These are phyloP conservation scores for Xylaria sp. DNA, from an alignment of 495 filamentous ascomycete species.

Conservation along the genomic window DNA sequence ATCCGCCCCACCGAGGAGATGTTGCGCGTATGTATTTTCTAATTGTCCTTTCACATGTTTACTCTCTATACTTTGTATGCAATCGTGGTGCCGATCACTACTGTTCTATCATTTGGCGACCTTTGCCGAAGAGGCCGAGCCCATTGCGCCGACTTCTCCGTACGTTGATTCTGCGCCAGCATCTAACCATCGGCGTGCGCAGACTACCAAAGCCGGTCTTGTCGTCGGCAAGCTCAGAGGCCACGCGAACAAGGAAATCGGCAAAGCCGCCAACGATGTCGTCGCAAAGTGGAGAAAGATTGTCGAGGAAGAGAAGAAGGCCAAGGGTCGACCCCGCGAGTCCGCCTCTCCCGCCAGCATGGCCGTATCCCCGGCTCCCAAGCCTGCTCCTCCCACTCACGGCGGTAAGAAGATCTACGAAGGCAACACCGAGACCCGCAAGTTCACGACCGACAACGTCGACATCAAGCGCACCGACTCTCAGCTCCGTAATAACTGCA, in stretches of 20 bases:
- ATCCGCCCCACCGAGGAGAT: slow-evolving; percentile 87
- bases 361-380: slow-evolving; percentile 50
- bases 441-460: slow-evolving; percentile 79
- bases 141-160: not conserved
- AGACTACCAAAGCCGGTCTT: slow-evolving; percentile 90
- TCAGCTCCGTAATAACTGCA: slow-evolving; percentile 75
- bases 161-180: not conserved
- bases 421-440: slow-evolving; percentile 79
- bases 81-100: not conserved
- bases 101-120: not conserved
- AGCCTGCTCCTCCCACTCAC: slow-evolving; percentile 38
- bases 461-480: slow-evolving; percentile 74
- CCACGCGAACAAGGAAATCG: slow-evolving; percentile 78
- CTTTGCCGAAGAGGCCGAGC: not conserved
- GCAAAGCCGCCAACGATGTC: slow-evolving; percentile 75
- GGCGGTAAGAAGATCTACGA: slow-evolving; percentile 63
- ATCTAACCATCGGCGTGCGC: slow-evolving; percentile 30
- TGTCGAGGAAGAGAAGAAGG: slow-evolving; percentile 72
- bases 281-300: slow-evolving; percentile 87
- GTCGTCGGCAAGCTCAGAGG: slow-evolving; percentile 82
- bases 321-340: slow-evolving; percentile 52
- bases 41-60: not conserved
- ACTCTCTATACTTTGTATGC: not conserved
- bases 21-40: slow-evolving; percentile 63
- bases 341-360: slow-evolving; percentile 44